Evolutionary conservation across 2,329 filamentous ascomycete genomes (phyloP), one percentile per base, ranked within the genome.

Genomic region (Macrophomina tecta): DNA sequence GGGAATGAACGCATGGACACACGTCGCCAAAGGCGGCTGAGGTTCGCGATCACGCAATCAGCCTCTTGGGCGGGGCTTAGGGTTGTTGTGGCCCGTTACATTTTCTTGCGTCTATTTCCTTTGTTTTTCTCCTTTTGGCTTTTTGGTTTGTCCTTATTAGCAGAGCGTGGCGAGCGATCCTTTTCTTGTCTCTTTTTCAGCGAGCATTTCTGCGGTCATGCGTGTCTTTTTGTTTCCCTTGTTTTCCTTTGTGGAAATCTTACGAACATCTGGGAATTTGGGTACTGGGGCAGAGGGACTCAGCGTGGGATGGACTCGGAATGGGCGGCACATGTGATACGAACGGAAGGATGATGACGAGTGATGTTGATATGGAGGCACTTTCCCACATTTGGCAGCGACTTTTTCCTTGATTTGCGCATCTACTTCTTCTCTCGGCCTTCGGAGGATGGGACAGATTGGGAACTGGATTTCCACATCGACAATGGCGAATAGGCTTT

Each of bases 141-240:
- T 71, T 65, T 69, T 70, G 23, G 67, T 69, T 70, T 69, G 70
- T 67, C 65, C 66, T 67, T 69, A 66, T 28, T 61, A 73, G 73
- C 73, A 73, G 69, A 77, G 73, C 74, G 73, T 72, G 75, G 74
- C 75, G 74, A 76, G 75, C 72, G 72, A 70, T 75, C 73, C 75
- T 68, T 71, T 69, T 70, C 65, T 70, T 70, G 68, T 70, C 69
- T 69, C 68, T 34, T 65, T 23, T 48, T 55, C 46, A 53, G 46
- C 67, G 28, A 61, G 60, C 64, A 64, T 64, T 66, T 53, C 30
- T 67, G 55, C 67, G 64, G 66, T 53, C 64, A 53, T 66, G 70
- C 61, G 46, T 65, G 68, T 71, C 66, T 71, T 66, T 52, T 18
- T 18, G 18, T 16, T 56, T 66, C 60, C 45, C 53, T 65, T 71